Conservation (phyloP, 148 eudicot species). For the Suaeda aralocaspica region DNA sequence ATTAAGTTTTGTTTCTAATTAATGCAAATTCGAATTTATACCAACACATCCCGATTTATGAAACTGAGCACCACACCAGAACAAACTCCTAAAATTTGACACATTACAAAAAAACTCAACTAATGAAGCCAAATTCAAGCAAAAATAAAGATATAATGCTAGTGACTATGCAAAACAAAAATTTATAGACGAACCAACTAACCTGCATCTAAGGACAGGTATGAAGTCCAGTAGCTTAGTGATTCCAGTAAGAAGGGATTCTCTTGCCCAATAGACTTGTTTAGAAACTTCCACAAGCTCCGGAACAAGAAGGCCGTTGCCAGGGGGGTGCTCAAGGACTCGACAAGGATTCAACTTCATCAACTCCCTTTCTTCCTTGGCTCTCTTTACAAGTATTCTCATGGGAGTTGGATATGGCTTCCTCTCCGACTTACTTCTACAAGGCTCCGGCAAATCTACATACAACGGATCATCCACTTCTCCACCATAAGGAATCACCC, state of each 20-base stretch:
- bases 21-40: background rate
- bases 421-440: conserved; percentile 43
- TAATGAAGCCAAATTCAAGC: too few relatives aligned
- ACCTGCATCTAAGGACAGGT: conserved; percentile 55
- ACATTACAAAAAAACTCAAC: too few relatives aligned
- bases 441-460: conserved; percentile 42
- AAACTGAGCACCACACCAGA: too few relatives aligned
- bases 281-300: conserved; percentile 48
- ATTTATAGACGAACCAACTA: background rate
- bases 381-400: conserved; percentile 46
- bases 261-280: conserved; percentile 45
- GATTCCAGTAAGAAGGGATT: conserved; percentile 39
- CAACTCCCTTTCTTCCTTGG: conserved; percentile 47
- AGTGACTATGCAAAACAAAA: background rate
- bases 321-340: conserved; percentile 51
- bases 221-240: conserved; percentile 38
- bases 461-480: conserved; percentile 41
- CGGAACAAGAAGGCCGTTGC: conserved; percentile 57
- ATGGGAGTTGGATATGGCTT: conserved; percentile 66
- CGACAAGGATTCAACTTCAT: conserved; percentile 47
- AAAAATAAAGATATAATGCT: too few relatives aligned
- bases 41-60: background rate
- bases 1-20: background rate
- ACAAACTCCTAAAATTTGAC: too few relatives aligned
- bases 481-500: conserved; percentile 27